These are phyloP conservation scores for maize (Zea mays) DNA, from an alignment of 176 grass and related monocot species.

Conservation along the genomic window DNA sequence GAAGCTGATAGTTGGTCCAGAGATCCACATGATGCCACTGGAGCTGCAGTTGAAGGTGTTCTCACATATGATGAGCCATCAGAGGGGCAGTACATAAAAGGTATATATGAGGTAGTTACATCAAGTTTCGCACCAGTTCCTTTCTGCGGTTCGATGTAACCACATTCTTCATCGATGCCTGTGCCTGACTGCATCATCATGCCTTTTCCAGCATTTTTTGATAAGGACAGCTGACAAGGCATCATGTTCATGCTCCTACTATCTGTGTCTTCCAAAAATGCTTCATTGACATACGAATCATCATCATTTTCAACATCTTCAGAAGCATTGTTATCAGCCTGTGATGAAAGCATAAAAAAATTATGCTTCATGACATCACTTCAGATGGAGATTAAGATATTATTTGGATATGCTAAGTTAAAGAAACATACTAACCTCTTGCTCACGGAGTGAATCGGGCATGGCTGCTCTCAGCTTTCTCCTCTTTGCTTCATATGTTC, in stretches of 20 bases:
- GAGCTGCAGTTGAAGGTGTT: slow-evolving; percentile 27
- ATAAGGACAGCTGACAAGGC: slow-evolving; percentile 39
- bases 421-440: slow-evolving; percentile 62
- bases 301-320: slow-evolving; percentile 70
- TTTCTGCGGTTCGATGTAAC: slow-evolving; percentile 38
- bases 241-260: slow-evolving; percentile 40
- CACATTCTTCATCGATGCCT: slow-evolving; percentile 42
- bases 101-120: slow-evolving; percentile 32
- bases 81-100: slow-evolving; percentile 42
- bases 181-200: slow-evolving; percentile 30
- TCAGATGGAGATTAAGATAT: slow-evolving; percentile 25
- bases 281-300: slow-evolving; percentile 95
- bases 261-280: slow-evolving; percentile 84
- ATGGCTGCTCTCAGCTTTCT: slow-evolving; percentile 65
- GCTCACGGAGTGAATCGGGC: slow-evolving; percentile 38
- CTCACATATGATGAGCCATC: slow-evolving; percentile 39
- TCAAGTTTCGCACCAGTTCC: slow-evolving; percentile 38
- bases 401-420: not conserved
- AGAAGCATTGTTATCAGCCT: slow-evolving; percentile 55
- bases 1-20: slow-evolving; percentile 44
- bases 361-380: slow-evolving; percentile 14
- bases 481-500: slow-evolving; percentile 81
- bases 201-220: slow-evolving; percentile 36
- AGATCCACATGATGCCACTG: slow-evolving; percentile 17
- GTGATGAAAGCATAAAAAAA: slow-evolving; percentile 29